Base-by-base conservation (phyloP, 1,284 basidiomycete genomes). In the Boletus smithii region DNA sequence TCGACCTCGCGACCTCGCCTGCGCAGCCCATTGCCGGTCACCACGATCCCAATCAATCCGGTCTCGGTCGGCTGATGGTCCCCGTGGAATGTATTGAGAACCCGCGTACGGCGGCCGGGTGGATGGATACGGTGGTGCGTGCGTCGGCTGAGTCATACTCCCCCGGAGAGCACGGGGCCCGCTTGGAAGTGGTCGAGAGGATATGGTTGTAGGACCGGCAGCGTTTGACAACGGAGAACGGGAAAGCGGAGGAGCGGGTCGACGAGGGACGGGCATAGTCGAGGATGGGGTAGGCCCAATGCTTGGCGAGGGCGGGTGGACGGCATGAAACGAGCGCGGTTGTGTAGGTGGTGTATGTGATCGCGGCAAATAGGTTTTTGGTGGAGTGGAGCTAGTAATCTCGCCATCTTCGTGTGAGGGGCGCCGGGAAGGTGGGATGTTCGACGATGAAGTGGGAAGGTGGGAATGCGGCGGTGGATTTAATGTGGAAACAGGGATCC, bases 321-420 rank as follows among this genome's bases (percentile, higher is more conserved):
- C 54, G 11, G 62, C 41, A 40, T 67, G 63, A 58, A 72, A 75
- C 16, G 68, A 73, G 22, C 72, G 74, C 22, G 74, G 75, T 53
- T 73, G 76, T 7, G 72, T 76, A 3, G 74, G 77, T 0, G 73
- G 73, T 0, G 70, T 69, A 51, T 69, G 69, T 18, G 68, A 70
- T 34, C 64, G 68, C 2, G 69, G 66, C 8, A 65, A 58, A 38
- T 67, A 67, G 0, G 63, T 54, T 46, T 71, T 70, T 4, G 65
- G 58, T 5, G 70, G 63, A 3, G 68, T 58, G 22, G 63, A 61
- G 37, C 59, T 70, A 5, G 69, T 59, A 16, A 81, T 79, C 60
- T 82, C 80, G 5, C 80, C 78, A 36, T 82, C 79, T 56, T 81
- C 79, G 31, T 73, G 72, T 1, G 72, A 71, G 4, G 58, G 60